Conservation (phyloP, 108 stramenopile genomes). For the Epipyxis sp. region DNA sequence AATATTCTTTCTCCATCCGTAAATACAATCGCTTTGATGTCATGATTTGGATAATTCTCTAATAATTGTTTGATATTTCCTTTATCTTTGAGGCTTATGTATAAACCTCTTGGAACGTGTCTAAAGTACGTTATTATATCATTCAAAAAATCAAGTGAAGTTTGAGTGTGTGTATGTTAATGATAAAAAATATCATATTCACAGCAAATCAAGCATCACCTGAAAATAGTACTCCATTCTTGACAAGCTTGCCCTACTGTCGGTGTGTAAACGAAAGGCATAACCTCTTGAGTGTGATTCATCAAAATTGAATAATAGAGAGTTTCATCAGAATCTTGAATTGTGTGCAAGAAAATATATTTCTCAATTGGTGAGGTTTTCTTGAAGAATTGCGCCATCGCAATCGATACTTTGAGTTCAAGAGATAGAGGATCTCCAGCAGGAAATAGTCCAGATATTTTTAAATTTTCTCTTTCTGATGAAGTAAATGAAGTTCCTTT, state of each 20-base stretch:
- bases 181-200: neutral
- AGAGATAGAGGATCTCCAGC: constrained; percentile 44
- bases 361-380: constrained; percentile 76
- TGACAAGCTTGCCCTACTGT: constrained; percentile 95
- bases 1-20: constrained; percentile 92
- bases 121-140: no score
- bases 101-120: constrained; percentile 87
- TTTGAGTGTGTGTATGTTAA: neutral
- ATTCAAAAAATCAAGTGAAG: constrained; percentile 64
- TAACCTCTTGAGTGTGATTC: constrained; percentile 89
- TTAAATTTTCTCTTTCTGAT: constrained; percentile 30
- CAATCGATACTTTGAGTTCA: constrained; percentile 58
- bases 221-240: constrained; percentile 56
- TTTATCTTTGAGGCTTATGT: constrained; percentile 78
- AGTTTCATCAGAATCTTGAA: constrained; percentile 94
- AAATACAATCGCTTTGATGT: constrained; percentile 92
- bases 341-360: constrained; percentile 77
- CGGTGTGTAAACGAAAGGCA: constrained; percentile 95
- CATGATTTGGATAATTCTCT: constrained; percentile 91
- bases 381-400: constrained; percentile 60
- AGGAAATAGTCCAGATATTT: constrained; percentile 50
- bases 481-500: constrained; percentile 39
- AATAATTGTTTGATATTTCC: constrained; percentile 90
- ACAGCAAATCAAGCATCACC: no score
- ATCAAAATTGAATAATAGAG: constrained; percentile 89